A percentile compares a stretch with the other conserved stretches of the same genome.
Evolutionary conservation across 768 basidiomycete genomes (phyloP).

Genomic region (Suillus subluteus): DNA sequence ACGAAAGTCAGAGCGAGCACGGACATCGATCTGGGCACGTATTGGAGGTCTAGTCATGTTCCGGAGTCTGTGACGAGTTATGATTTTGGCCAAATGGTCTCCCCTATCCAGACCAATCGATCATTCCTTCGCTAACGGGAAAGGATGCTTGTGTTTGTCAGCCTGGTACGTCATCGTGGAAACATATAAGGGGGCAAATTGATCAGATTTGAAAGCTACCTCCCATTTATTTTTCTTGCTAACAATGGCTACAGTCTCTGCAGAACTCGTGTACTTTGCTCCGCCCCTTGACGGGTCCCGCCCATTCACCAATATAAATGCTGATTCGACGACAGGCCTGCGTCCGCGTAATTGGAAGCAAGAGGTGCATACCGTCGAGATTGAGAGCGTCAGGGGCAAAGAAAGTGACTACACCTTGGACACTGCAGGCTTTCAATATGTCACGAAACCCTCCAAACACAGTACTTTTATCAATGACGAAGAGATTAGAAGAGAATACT

Average conservation of each 20-base stretch:
- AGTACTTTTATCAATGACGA: constrained; percentile 53
- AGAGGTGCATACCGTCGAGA: constrained; percentile 35
- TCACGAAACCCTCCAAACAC: constrained; percentile 42
- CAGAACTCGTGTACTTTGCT: constrained; percentile 41
- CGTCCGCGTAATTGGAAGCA: constrained; percentile 39
- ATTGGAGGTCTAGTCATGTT: neutral
- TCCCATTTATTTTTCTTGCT: neutral
- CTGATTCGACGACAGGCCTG: constrained; percentile 38
- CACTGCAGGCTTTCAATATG: constrained; percentile 54
- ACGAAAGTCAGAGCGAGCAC: neutral
- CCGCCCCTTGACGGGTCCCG: constrained; percentile 43
- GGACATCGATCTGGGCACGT: neutral
- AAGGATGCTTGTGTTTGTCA: neutral
- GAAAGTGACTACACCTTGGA: constrained; percentile 50
- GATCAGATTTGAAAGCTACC: neutral
- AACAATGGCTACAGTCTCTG: constrained; percentile 18
- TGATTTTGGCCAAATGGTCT: no score
- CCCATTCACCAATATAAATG: constrained; percentile 43
- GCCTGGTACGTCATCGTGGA: neutral
- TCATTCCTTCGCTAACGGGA: no score
- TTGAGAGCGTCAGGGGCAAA: constrained; percentile 59
- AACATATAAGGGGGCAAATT: neutral
- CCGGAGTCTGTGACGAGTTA: neutral
- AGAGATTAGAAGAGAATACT: constrained; percentile 57
- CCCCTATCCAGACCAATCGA: neutral